Evolutionary conservation across 2,329 filamentous ascomycete species (phyloP).

Genomic region (Hypoxylon sp.): DNA sequence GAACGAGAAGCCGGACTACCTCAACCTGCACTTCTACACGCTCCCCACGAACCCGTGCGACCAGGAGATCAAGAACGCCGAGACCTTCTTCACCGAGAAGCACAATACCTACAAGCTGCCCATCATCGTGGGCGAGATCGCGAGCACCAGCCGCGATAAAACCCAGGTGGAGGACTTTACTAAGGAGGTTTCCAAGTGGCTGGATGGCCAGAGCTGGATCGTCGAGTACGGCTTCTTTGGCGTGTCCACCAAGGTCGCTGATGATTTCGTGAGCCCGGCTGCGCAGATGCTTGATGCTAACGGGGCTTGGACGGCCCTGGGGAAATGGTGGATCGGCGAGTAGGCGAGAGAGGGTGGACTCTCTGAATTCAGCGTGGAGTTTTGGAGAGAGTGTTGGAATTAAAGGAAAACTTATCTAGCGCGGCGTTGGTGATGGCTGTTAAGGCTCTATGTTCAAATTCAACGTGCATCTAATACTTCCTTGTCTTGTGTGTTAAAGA

Average conservation of each 20-base stretch:
- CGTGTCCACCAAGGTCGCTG: conserved; percentile 55
- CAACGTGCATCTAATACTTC: neutral
- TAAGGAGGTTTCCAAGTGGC: conserved; percentile 55
- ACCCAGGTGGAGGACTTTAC: conserved; percentile 56
- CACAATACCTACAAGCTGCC: conserved; percentile 49
- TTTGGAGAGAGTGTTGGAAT: neutral
- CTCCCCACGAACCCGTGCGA: conserved; percentile 37
- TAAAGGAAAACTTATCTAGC: neutral
- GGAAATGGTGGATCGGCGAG: conserved; percentile 30
- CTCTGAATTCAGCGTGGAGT: conserved; percentile 5
- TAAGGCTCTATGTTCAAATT: neutral
- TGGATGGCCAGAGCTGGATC: conserved; percentile 57
- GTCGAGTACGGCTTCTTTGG: conserved; percentile 59
- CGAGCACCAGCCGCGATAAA: conserved; percentile 54
- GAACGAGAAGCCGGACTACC: conserved; percentile 55
- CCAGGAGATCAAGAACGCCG: conserved; percentile 51
- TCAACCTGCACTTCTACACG: conserved; percentile 59
- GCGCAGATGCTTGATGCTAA: conserved; percentile 58
- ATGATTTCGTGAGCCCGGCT: conserved; percentile 58
- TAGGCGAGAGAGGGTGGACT: conserved; percentile 1
- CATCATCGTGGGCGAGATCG: conserved; percentile 57
- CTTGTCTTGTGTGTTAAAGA: no score
- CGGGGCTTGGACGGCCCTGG: conserved; percentile 53
- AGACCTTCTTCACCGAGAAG: conserved; percentile 54
- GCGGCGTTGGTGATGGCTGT: neutral